Conservation (phyloP, 768 basidiomycete genomes). For the Rhizopogon vesiculosus region DNA sequence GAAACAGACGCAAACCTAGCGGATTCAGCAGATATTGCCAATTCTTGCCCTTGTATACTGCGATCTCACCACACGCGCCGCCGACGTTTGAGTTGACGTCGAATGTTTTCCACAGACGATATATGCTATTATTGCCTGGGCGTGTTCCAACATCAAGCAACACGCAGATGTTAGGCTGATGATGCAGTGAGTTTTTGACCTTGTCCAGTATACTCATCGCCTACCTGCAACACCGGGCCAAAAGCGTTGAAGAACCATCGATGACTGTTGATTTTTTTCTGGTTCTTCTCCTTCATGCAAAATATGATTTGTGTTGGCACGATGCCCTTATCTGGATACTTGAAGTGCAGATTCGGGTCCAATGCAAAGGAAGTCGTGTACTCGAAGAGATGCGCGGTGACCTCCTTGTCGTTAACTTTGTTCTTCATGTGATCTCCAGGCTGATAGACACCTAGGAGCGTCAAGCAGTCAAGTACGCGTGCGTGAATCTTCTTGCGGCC, state of each 20-base stretch:
- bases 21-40: constrained; percentile 84
- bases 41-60: constrained; percentile 85
- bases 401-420: constrained; percentile 66
- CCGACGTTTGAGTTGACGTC: constrained; percentile 89
- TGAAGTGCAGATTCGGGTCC: constrained; percentile 77
- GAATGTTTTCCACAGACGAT: constrained; percentile 94
- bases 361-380: constrained; percentile 79
- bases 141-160: constrained; percentile 93
- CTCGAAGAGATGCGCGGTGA: constrained; percentile 78
- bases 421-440: constrained; percentile 58
- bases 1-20: constrained; percentile 46
- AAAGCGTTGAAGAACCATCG: constrained; percentile 98
- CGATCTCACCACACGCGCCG: constrained; percentile 97
- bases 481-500: constrained; percentile 81
- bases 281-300: constrained; percentile 89
- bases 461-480: constrained; percentile 82
- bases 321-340: constrained; percentile 88
- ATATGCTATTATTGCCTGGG: constrained; percentile 84
- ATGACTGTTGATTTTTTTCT: constrained; percentile 96
- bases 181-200: background rate
- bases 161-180: constrained; percentile 85
- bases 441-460: constrained; percentile 92
- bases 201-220: constrained; percentile 8
- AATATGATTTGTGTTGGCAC: constrained; percentile 94
- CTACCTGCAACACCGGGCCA: constrained; percentile 73